Evolutionary conservation across 768 basidiomycete species (phyloP), one percentile per base, ranked within the genome.

Genomic region (Boletus reticuloceps): DNA sequence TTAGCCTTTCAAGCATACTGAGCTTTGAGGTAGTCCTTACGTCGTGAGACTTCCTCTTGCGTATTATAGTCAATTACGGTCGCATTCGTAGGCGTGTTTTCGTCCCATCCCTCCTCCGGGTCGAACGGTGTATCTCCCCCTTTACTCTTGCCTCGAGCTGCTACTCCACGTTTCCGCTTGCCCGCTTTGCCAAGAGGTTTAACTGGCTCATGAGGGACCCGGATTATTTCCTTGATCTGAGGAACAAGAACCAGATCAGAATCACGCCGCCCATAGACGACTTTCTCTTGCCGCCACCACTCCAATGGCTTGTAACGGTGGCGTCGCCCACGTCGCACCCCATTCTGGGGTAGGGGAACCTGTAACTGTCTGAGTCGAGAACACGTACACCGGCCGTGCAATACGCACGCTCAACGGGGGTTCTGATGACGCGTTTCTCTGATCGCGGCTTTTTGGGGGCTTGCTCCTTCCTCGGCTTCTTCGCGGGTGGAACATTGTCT

Each of bases 211-310:
- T 84, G 77, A 1, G 79, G 83, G 14, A 84, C 64, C 47, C 81
- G 74, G 53, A 85, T 65, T 51, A 94, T 78, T 69, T 85, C 79
- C 67, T 84, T 77, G 65, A 93, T 88, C 64, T 78, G 80, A 1
- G 88, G 78, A 12, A 89, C 85, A 27, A 82, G 76, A 20, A 79
- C 73, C 10, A 72, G 58, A 22, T 76, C 81, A 8, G 78, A 77
- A 10, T 78, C 73, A 13, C 80, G 78, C 20, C 85, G 80, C 7
- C 87, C 88, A 63, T 93, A 98, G 3, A 94, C 85, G 22, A 93
- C 81, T 58, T 85, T 87, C 73, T 98, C 96, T 61, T 84, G 83
- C n/a, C 94, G 83, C 96, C 96, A 98, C 77, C 81, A 96, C 39
- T 91, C 89, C 36, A 98, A 76, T 5, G 95, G 96, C 47, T 74